Base-by-base conservation (phyloP, 2,329 filamentous ascomycete species). In the Paecilomyces variotii region DNA sequence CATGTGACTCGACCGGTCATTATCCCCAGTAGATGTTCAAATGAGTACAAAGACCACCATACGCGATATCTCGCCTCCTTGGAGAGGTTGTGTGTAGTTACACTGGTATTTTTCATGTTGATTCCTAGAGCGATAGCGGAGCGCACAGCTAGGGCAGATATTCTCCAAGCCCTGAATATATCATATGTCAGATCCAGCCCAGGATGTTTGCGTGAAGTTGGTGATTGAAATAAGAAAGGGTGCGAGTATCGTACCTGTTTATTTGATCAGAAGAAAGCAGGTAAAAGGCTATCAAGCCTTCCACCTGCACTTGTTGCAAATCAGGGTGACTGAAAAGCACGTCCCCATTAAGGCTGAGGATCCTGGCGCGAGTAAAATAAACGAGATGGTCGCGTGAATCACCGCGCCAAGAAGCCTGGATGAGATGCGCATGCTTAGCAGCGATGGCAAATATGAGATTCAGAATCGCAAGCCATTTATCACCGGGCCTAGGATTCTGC, bases 361-460 rank as follows among this genome's bases (percentile, higher is more conserved):
- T 70, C 51, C 76, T 72, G 26, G 77, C 76, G 57, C 76, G 68
- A 9, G 74, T 74, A 60, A 79, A 70, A 61, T 77, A 79, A 35
- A 75, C 63, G 34, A 79, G 65, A 61, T 79, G 76, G 59, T 79
- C 77, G 28, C 72, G 68, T 27, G 72, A 68, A 60, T 77, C 71
- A 2, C 73, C 74, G 55, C 66, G 65, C 76, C 76, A 78, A 3
- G 74, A 66, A 11, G 75, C 74, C 58, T 77, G 70, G 35, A 71
- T 69, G 4, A 78, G 67, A 56, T 78, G 74, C 10, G 76, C 71
- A 63, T 79, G 74, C 57, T 74, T 73, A 28, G 76, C 72, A 4
- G 69, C 68, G 54, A 79, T 78, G 30, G 77, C 77, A 56, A 79
- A 78, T 2, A 79, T 76, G 65, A 78, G 66, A 56, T 79, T 79